Evolutionary conservation across 768 basidiomycete genomes (phyloP), one percentile per base, ranked within the genome.

Genomic region (Pleurotus citrinopileatus): DNA sequence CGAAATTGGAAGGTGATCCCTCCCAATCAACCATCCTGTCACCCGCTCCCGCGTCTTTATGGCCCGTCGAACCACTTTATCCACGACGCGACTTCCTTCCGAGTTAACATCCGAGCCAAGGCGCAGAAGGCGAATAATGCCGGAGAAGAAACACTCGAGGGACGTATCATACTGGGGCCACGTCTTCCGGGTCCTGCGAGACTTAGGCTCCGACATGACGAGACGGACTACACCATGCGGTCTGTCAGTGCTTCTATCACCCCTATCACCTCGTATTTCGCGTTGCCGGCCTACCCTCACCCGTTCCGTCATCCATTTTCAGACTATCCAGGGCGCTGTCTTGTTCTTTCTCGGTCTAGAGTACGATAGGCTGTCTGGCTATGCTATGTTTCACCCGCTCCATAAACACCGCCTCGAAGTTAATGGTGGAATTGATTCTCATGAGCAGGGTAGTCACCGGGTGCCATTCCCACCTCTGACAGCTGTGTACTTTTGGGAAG

Each of bases 241-340:
- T 51, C 13, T 15, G 15, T 27, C 25, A 27, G 48, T 51, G 48
- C 48, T 51, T 51, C 48, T 51, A 27, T 23, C 10, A 10, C 19
- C 43, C 22, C 48, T 34, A 36, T 36, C 37, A 28, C 34, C 23
- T 23, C 25, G 19, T 44, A 25, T 44, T 44, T 44, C 43, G 12
- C 43, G 20, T 12, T 25, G 22, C 25, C 25, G 7, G 3, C 43
- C 43, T 44, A 25, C 43, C 43, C 43, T 23, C 19, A 8, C 6
- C 29, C 29, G 29, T 32, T 40, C 38, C 38, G 19, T 40, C 38
- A 13, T 40, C 1, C 38, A 40, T 13, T 13, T 32, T 13, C 7
- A 19, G 38, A 7, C 12, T 7, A n/a, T 7, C 12, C 38, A 40
- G 38, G 38, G 38, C 7, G 19, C 17, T 40, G 3, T 40, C 38